These are phyloP conservation scores for Teratosphaeriaceae sp. DNA, from an alignment of 2,329 filamentous ascomycete species.

Conservation along the genomic window DNA sequence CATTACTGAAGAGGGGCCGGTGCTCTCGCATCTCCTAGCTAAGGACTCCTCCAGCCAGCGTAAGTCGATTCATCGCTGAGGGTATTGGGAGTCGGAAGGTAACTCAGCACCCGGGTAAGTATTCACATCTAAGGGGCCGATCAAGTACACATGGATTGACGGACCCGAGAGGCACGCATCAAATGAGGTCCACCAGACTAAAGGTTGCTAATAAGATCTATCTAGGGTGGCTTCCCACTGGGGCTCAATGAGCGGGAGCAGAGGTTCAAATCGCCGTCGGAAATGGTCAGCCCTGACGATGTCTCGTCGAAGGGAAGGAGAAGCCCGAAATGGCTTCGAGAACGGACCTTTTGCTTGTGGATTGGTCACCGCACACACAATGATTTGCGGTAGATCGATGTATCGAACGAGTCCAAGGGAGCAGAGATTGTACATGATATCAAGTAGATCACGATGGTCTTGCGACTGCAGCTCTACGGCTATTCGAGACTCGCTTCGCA, in stretches of 20 bases:
- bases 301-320: constrained; percentile 49
- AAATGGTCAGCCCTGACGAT: too few relatives aligned
- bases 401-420: constrained; percentile 35
- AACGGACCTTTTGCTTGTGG: constrained; percentile 55
- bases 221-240: background rate
- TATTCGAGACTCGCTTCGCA: too few relatives aligned
- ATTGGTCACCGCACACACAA: constrained; percentile 39
- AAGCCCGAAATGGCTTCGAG: constrained; percentile 56
- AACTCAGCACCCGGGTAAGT: background rate
- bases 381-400: constrained; percentile 17
- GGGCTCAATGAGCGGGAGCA: background rate
- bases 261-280: background rate
- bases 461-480: constrained; percentile 6
- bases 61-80: background rate
- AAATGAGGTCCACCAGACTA: background rate
- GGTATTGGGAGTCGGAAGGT: background rate
- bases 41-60: background rate
- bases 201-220: background rate
- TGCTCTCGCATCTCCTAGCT: background rate
- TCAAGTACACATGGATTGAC: background rate
- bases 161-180: background rate
- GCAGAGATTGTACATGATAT: constrained; percentile 46
- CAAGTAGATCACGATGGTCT: constrained; percentile 27
- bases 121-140: background rate
- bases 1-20: background rate